These are phyloP conservation scores for Candida sojae DNA, from an alignment of 1,139 yeast species.

Conservation along the genomic window DNA sequence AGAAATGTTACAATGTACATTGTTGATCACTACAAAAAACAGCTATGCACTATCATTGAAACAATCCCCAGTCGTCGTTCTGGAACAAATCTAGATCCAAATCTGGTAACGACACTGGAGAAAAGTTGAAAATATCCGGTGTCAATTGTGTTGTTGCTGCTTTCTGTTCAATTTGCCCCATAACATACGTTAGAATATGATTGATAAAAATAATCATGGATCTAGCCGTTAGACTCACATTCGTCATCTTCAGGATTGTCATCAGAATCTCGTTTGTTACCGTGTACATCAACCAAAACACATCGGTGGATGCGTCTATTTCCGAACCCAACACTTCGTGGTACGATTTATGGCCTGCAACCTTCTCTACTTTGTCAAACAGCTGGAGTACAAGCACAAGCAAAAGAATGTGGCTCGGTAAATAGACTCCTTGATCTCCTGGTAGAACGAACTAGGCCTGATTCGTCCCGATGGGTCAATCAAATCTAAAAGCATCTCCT, in stretches of 20 bases:
- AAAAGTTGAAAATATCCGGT: background rate
- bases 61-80: constrained; percentile 1
- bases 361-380: background rate
- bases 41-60: background rate
- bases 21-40: too few species aligned
- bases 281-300: constrained; percentile 1
- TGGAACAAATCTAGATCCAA: constrained; percentile 1
- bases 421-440: background rate
- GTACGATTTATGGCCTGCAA: background rate
- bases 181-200: background rate
- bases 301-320: background rate
- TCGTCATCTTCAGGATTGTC: background rate
- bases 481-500: background rate
- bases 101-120: background rate
- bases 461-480: background rate
- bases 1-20: background rate
- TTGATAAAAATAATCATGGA: constrained; percentile 1
- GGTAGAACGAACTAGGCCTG: background rate
- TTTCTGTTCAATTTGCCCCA: background rate
- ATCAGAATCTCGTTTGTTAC: background rate
- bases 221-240: background rate
- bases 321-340: background rate
- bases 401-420: background rate
- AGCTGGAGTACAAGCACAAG: background rate
- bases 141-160: background rate